phyloP scores from a whole-genome alignment of 2,329 filamentous ascomycete species.

The Daldinia sp. region DNA sequence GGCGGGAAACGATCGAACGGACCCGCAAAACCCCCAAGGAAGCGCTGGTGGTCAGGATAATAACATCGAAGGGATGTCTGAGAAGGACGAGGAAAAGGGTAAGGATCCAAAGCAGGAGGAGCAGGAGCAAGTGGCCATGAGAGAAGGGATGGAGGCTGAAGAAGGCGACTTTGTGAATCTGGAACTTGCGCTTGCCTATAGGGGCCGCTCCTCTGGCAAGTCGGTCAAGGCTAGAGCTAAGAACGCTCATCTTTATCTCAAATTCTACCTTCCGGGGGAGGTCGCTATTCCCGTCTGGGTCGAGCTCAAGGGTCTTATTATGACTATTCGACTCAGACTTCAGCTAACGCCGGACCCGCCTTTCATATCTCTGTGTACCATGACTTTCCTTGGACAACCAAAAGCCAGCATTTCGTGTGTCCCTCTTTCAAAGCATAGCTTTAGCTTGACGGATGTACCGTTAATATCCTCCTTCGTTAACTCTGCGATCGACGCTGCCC shows the following conservation, averaged over 20 bases:
- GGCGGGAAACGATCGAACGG: slow-evolving; percentile 57
- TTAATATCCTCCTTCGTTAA: slow-evolving; percentile 80
- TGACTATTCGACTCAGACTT: slow-evolving; percentile 72
- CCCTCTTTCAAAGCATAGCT: slow-evolving; percentile 71
- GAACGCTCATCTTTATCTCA: slow-evolving; percentile 76
- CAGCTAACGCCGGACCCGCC: slow-evolving; percentile 80
- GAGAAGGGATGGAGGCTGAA: slow-evolving; percentile 75
- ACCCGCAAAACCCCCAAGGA: slow-evolving; percentile 49
- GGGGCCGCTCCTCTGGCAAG: slow-evolving; percentile 67
- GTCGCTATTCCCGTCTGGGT: slow-evolving; percentile 73
- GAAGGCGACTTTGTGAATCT: slow-evolving; percentile 82
- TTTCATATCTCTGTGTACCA: slow-evolving; percentile 77
- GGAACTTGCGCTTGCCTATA: slow-evolving; percentile 78
- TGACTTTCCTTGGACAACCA: slow-evolving; percentile 79
- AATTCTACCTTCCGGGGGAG: slow-evolving; percentile 71
- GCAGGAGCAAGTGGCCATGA: slow-evolving; percentile 50
- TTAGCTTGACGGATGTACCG: slow-evolving; percentile 79
- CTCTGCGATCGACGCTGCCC: slow-evolving; percentile 74
- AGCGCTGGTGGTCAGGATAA: slow-evolving; percentile 43
- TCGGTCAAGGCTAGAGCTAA: slow-evolving; percentile 70
- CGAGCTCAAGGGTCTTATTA: slow-evolving; percentile 75
- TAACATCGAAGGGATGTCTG: slow-evolving; percentile 46
- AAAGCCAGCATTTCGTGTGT: slow-evolving; percentile 75
- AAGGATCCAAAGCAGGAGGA: slow-evolving; percentile 48
- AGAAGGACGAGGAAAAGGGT: slow-evolving; percentile 43